Evolutionary conservation across 2,329 filamentous ascomycete species (phyloP).

Genomic region (Fusarium temperatum): DNA sequence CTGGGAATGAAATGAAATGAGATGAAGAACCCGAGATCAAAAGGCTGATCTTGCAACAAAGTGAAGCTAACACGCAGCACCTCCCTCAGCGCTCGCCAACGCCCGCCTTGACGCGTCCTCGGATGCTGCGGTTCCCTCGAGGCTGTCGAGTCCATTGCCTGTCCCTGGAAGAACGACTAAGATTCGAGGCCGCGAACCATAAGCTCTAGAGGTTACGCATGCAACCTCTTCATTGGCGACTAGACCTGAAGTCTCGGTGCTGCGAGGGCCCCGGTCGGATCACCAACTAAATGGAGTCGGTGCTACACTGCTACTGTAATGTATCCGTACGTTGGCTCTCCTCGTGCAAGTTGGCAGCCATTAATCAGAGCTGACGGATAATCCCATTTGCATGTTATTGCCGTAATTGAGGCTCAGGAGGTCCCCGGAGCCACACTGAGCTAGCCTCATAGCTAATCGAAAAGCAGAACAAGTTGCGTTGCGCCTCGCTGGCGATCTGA

Average conservation of each 20-base stretch:
- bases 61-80: conserved; percentile 8
- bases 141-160: conserved; percentile 8
- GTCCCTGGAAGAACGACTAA: conserved; percentile 31
- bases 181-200: conserved; percentile 32
- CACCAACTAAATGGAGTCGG: conserved; percentile 18
- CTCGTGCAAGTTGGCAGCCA: not conserved
- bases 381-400: conserved; percentile 13
- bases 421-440: conserved; percentile 1
- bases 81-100: conserved; percentile 16
- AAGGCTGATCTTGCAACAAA: conserved; percentile 16
- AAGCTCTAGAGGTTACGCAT: conserved; percentile 22
- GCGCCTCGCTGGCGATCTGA: not conserved
- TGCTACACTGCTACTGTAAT: not conserved
- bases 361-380: conserved; percentile 30
- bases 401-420: conserved; percentile 31
- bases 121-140: conserved; percentile 27
- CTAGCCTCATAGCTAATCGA: conserved; percentile 21
- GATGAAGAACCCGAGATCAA: conserved; percentile 16
- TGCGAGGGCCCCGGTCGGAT: conserved; percentile 30
- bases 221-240: conserved; percentile 24
- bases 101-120: conserved; percentile 23
- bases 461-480: conserved; percentile 13
- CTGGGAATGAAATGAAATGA: conserved; percentile 28
- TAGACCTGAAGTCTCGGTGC: conserved; percentile 6
- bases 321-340: not conserved